Evolutionary conservation across 306 rosid genomes (phyloP).

Genomic region (Rubus idaeus): DNA sequence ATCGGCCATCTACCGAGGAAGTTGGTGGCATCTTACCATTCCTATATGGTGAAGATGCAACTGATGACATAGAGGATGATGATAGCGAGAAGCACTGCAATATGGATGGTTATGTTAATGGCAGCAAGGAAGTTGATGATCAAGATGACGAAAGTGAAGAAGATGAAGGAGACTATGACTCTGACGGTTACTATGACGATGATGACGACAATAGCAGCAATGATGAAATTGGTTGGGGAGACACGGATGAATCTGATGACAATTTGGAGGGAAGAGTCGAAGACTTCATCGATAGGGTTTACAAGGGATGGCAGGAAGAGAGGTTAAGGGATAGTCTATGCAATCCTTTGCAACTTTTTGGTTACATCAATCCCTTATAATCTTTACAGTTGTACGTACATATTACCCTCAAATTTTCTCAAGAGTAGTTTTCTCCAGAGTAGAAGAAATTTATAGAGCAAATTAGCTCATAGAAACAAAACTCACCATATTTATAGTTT

Average conservation of each 20-base stretch:
- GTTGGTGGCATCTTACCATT: slow-evolving; percentile 1
- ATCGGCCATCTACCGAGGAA: slow-evolving; percentile 22
- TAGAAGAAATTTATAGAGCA: not conserved
- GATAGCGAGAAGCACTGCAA: not conserved
- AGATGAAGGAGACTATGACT: slow-evolving; percentile 10
- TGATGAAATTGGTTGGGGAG: slow-evolving; percentile 19
- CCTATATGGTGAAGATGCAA: not conserved
- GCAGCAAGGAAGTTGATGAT: not conserved
- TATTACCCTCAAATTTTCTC: not conserved
- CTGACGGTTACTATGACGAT: slow-evolving; percentile 8
- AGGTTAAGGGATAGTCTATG: slow-evolving; percentile 16
- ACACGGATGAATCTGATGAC: slow-evolving; percentile 26
- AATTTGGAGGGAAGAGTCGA: slow-evolving; percentile 32
- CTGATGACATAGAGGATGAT: not conserved
- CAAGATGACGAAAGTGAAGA: slow-evolving; percentile 15
- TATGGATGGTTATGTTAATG: not conserved
- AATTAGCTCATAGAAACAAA: not conserved
- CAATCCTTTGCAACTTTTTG: not conserved
- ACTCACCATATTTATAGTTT: not conserved
- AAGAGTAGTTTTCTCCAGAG: no score
- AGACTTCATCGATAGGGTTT: slow-evolving; percentile 40
- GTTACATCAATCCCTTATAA: not conserved
- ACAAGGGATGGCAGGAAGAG: slow-evolving; percentile 40
- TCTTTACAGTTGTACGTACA: not conserved
- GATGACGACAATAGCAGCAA: slow-evolving; percentile 2